Evolutionary conservation across 2,329 filamentous ascomycete genomes (phyloP), one percentile per base, ranked within the genome.

Genomic region (Fusarium sp.): DNA sequence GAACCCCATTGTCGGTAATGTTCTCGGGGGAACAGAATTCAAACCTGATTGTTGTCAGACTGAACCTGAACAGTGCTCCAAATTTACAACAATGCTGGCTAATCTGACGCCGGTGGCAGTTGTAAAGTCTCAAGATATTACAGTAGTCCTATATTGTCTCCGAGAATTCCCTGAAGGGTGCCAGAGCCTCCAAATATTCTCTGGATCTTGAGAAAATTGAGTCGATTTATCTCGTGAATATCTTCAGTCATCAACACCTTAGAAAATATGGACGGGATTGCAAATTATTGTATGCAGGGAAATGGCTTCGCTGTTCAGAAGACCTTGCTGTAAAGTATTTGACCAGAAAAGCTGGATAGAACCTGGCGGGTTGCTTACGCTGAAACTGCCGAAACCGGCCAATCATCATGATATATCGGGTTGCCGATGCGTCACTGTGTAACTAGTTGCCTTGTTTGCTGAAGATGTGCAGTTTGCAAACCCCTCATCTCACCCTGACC

Each of bases 261-360:
- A 12, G 6, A 30, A 48, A 17, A 12, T 6, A 11, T 0, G 1
- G 20, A n/a, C 4, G 26, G 9, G 26, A 15, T 8, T 11, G 20
- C 5, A 17, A 12, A n/a, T 9, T 22, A 48, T 15, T 34, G 17
- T 34, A 36, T 11, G 4, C 8, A 10, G 12, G 0, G 6, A 12
- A 24, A 18, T 36, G 5, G 10, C 0, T 20, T 8, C 17, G 0
- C 17, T 24, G 8, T 14, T 10, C 17, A 17, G 34, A 24, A 20
- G 17, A 24, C 18, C 28, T 12, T 8, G 8, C 11, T 24, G 8
- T 14, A 11, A 5, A 3, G 6, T 17, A 20, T 22, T 26, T 8
- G n/a, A 52, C 12, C 4, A 8, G n/a, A 20, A 52, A 20, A 4
- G 8, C 22, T 20, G 6, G 12, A 36, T 26, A 12, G 3, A 34